Evolutionary conservation across 768 basidiomycete genomes (phyloP), one percentile per base, ranked within the genome.

Genomic region (Cystofilobasidium ferigula): DNA sequence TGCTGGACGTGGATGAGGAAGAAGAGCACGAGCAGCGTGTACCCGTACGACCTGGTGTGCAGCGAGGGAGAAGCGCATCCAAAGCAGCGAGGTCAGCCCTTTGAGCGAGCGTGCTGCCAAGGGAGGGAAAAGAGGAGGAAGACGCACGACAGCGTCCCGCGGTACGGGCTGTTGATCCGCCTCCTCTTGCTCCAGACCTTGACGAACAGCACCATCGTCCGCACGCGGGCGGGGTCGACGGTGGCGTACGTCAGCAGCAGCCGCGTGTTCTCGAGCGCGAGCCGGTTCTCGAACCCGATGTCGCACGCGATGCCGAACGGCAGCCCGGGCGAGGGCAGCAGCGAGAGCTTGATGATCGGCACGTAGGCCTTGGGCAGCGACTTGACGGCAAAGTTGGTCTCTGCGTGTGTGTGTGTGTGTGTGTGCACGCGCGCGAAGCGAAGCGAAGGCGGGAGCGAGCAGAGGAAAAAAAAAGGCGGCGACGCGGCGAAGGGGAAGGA

Each of bases 1-100:
- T 89, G 89, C 80, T 95, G 94, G 79, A 98, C 92, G 76, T 99
- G 95, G 54, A 93, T 85, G 61, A 98, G 83, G 78, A 91, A 99
- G 79, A 93, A 95, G 72, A 99, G 89, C 76, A 97, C 94, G 77
- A 99, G 86, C 61, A 99, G 82, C 70, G 94, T 93, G 78, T 94
- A 97, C 70, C 94, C 94, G 75, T 99, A 69, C 13, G 38, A 64
- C 28, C 51, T 54, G 30, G 28, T 10, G 51, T 1, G 51, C 5
- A 32, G 28, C 1, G 30, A 10, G 30, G 5, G 54, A 67, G 40
- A 18, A 26, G 16, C 8, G 30, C 18, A 40, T 22, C 53, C 16
- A 28, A 35, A 12, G 24, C 38, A 40, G 35, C n/a, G 68, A 24
- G 18, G 9, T 13, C 26, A 22, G 20, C 13, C 16, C 16, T 32